Percentiles rank a stretch among this genome's conserved stretches.
Conservation (phyloP, 345 rosid genomes). For the Streptanthus diversifolius region DNA sequence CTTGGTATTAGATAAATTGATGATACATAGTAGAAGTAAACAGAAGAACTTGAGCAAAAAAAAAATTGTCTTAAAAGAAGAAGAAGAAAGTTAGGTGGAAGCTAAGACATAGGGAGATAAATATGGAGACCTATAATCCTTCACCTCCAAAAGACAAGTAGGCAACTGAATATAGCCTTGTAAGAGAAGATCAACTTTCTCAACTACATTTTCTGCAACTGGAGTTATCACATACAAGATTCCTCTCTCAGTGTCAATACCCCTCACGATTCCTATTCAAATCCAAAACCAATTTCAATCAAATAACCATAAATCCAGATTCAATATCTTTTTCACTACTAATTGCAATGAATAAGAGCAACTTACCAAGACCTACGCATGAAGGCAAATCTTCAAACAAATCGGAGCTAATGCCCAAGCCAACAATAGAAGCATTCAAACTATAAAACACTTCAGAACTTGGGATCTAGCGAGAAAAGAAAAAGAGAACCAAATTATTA, state of each 20-base stretch:
- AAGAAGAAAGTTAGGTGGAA: constrained; percentile 36
- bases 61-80: neutral
- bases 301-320: neutral
- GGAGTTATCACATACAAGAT: constrained; percentile 77
- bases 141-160: constrained; percentile 73
- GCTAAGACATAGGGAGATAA: constrained; percentile 61
- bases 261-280: constrained; percentile 81
- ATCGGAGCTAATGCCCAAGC: constrained; percentile 71
- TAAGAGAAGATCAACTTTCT: constrained; percentile 71
- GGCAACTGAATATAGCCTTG: constrained; percentile 84
- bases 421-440: constrained; percentile 83
- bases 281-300: neutral
- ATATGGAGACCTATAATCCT: constrained; percentile 78
- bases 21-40: neutral
- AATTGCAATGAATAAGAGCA: neutral
- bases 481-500: neutral
- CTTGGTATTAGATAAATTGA: neutral
- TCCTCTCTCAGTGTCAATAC: constrained; percentile 65
- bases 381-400: constrained; percentile 55
- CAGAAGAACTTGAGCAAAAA: neutral
- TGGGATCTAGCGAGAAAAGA: constrained; percentile 49
- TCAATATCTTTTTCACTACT: neutral
- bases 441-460: constrained; percentile 62
- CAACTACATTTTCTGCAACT: constrained; percentile 60
- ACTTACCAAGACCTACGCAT: constrained; percentile 90